phyloP scores from a whole-genome alignment of 345 rosid genomes.

The Kandelia obovata region DNA sequence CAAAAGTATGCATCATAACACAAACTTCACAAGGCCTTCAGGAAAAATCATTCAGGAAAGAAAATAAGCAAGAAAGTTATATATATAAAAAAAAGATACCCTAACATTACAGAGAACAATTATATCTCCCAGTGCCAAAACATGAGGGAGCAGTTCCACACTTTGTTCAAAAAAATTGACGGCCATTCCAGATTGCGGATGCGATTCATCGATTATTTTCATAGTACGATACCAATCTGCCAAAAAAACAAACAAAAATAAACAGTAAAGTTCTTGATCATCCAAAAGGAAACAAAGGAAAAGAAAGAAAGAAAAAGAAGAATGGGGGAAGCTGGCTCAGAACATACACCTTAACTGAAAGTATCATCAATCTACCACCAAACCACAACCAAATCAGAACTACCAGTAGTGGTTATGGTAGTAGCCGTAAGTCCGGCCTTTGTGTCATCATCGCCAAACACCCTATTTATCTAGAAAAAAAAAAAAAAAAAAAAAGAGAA shows the following conservation, averaged over 20 bases:
- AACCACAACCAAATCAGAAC: too few species aligned
- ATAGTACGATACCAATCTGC: slow-evolving; percentile 55
- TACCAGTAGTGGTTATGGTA: too few species aligned
- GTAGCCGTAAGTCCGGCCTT: too few species aligned
- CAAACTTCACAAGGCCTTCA: too few species aligned
- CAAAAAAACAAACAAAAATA: slow-evolving; percentile 11
- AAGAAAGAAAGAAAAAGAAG: neutral
- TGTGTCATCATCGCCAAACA: too few species aligned
- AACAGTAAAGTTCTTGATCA: neutral
- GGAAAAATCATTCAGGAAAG: neutral
- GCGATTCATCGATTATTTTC: slow-evolving; percentile 55
- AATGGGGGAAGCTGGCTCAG: too few species aligned
- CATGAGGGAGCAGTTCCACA: slow-evolving; percentile 47
- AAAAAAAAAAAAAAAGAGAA: too few species aligned
- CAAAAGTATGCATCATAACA: too few species aligned
- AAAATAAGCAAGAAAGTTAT: neutral
- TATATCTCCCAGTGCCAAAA: slow-evolving; percentile 49
- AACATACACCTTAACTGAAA: too few species aligned
- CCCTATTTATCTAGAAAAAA: too few species aligned
- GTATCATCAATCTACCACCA: too few species aligned
- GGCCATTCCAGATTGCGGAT: slow-evolving; percentile 39
- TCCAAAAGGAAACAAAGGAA: neutral
- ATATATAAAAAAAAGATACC: slow-evolving; percentile 34
- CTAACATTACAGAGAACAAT: slow-evolving; percentile 47
- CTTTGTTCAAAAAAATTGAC: slow-evolving; percentile 32